Evolutionary conservation across 495 filamentous ascomycete genomes (phyloP), one percentile per base, ranked within the genome.

Genomic region (Cryomyces antarcticus): DNA sequence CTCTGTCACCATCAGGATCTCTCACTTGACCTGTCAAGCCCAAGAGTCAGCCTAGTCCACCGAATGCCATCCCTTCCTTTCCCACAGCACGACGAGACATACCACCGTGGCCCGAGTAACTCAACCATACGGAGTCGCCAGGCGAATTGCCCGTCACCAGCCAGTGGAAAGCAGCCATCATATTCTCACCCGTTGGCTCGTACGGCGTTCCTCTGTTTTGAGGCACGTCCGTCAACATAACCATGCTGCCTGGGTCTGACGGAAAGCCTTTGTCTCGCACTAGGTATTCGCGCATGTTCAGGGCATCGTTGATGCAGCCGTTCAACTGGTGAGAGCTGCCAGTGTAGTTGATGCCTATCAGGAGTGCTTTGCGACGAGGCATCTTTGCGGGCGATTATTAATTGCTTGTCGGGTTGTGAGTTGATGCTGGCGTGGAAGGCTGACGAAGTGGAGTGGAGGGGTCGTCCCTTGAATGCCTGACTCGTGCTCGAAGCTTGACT

Each of bases 291-390:
- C 58, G 59, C 33, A 73, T 56, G 49, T 73, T 73, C 34, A 64
- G 49, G 24, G 67, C 61, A 48, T 76, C 72, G 43, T 71, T 67
- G 51, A 72, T 66, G 52, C 72, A 76, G 17, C 72, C 72, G 28
- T 62, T 57, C 27, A 76, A 58, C 40, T 61, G 54, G 39, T 72
- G 62, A 0, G 61, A 46, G 27, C 59, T 59, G 48, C 71, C 72
- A n/a, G 55, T 59, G 52, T 76, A 76, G 57, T 75, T 76, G 54
- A 76, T 75, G 34, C 71, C 72, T 39, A 76, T 75, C 12, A 76
- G 53, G 31, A 77, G 67, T 37, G 69, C 64, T 46, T 76, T 72
- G 35, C 33, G 33, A 10, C 33, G 33, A 13, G 9, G 9, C 33
- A 36, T 36, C 12, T 36, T 36, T 24, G 17, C 17, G 1, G 17